Evolutionary conservation across 176 grass and related monocot species (phyloP).

Genomic region (Bolboschoenus planiculmis): DNA sequence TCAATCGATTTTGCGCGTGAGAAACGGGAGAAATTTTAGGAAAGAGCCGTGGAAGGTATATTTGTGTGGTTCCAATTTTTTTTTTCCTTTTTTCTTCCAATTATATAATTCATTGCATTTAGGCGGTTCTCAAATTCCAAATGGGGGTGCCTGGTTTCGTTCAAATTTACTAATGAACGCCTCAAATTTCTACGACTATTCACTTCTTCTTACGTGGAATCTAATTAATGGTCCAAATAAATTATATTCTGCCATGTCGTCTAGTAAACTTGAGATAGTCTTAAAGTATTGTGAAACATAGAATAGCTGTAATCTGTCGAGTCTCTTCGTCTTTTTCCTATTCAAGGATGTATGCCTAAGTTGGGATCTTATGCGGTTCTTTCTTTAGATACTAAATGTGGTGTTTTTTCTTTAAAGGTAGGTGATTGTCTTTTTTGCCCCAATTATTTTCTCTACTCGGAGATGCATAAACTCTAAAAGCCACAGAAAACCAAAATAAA

Average conservation of each 20-base stretch:
- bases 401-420: neutral
- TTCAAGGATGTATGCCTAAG: neutral
- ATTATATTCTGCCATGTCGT: neutral
- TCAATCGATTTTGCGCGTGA: neutral
- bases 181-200: neutral
- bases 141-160: neutral
- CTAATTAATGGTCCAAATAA: neutral
- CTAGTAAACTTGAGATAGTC: neutral
- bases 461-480: neutral
- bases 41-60: neutral
- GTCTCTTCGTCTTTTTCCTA: neutral
- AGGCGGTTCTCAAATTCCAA: constrained; percentile 20
- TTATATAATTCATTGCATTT: neutral
- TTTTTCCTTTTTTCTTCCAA: neutral
- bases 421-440: neutral
- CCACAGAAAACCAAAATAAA: neutral
- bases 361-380: neutral
- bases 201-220: neutral
- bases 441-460: too few species aligned
- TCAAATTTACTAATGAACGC: neutral
- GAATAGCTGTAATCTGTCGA: constrained; percentile 8
- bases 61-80: neutral
- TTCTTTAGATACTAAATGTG: neutral
- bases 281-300: neutral
- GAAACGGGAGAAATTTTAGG: neutral